Evolutionary conservation across 768 basidiomycete species (phyloP), one percentile per base, ranked within the genome.

Genomic region (Kwoniella europaea): DNA sequence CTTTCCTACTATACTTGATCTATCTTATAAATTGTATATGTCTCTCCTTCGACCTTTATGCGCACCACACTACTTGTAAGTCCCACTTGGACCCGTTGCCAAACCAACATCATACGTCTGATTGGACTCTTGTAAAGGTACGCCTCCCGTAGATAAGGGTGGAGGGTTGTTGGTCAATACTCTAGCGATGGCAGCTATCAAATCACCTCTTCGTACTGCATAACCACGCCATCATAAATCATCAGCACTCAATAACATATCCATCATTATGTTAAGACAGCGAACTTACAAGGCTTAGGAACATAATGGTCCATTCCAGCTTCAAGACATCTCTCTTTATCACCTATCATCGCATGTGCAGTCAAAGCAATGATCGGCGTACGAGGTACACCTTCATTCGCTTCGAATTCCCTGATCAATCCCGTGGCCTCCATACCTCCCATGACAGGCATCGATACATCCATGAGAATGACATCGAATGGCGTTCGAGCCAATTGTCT

Each of bases 391-490:
- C 89, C 87, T 73, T 89, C 89, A 72, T 90, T 87, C 81, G 87
- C 85, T 85, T 98, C 96, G 79, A 90, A 93, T 46, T 89, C 88
- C 63, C 96, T 89, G 71, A 98, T 97, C 68, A 93, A 86, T 74
- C 94, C 91, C 0, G 97, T 99, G 1, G 96, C 93, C 84, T 99
- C 95, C 90, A 96, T 93, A 73, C 96, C 95, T 61, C 95, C 94
- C 93, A 98, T 98, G 84, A 81, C 80, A 22, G 84, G 84, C 84
- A 84, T 84, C 52, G 94, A 97, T 15, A 97, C 91, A 78, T 98
- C 95, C 96, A 98, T 98, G 42, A 98, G 87, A 72, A 98, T 93
- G 74, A 97, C 91, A 83, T 97, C 92, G 79, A 92, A 97, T 18
- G 91, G 92, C 79, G 88, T 88, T 75, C 85, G 87, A 76, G 88